A percentile compares a stretch with the other conserved stretches of the same genome.
Evolutionary conservation across 805 yeast genomes (phyloP).

Genomic region (Candida lessepsii): DNA sequence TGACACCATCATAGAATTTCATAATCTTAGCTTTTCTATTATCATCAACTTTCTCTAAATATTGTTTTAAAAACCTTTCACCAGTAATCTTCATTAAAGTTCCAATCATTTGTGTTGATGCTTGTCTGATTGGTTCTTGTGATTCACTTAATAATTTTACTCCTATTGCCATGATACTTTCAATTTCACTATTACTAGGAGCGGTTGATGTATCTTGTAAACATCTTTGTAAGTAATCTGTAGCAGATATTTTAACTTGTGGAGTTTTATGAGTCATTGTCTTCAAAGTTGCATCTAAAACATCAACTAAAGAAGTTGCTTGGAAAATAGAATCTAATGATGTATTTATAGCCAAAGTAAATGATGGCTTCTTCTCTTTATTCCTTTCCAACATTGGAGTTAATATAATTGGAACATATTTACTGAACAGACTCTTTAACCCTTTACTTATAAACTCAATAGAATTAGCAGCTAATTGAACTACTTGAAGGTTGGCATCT

Average conservation of each 20-base stretch:
- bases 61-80: slow-evolving; percentile 57
- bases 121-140: slow-evolving; percentile 77
- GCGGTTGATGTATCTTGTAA: slow-evolving; percentile 47
- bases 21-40: slow-evolving; percentile 65
- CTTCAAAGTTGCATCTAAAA: slow-evolving; percentile 58
- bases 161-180: slow-evolving; percentile 52
- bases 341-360: slow-evolving; percentile 64
- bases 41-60: slow-evolving; percentile 72
- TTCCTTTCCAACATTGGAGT: slow-evolving; percentile 73
- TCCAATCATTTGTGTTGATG: slow-evolving; percentile 77
- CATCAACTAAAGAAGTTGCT: slow-evolving; percentile 49
- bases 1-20: slow-evolving; percentile 54
- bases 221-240: slow-evolving; percentile 62
- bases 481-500: slow-evolving; percentile 89
- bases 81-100: slow-evolving; percentile 82
- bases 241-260: slow-evolving; percentile 70
- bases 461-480: slow-evolving; percentile 71
- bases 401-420: slow-evolving; percentile 52
- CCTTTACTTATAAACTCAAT: slow-evolving; percentile 64
- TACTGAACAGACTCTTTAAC: slow-evolving; percentile 53
- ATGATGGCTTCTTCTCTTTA: slow-evolving; percentile 82
- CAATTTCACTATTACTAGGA: slow-evolving; percentile 56
- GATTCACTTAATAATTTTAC: slow-evolving; percentile 75
- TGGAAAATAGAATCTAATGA: slow-evolving; percentile 66
- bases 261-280: slow-evolving; percentile 80